Evolutionary conservation across 495 filamentous ascomycete genomes (phyloP).

Genomic region (Amphirosellinia nigrospora): DNA sequence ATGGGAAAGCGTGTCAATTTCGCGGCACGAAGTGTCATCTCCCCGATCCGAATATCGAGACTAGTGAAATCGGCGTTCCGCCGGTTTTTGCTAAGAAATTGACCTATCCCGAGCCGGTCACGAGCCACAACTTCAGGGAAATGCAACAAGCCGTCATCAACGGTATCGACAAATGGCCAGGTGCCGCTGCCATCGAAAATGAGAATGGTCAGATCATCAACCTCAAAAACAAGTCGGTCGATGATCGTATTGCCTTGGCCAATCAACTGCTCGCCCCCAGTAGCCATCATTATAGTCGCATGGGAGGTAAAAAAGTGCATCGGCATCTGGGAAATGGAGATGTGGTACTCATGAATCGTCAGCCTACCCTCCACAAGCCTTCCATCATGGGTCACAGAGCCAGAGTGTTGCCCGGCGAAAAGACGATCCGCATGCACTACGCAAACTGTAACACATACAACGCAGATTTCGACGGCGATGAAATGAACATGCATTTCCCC

Average conservation of each 20-base stretch:
- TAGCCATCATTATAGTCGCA: slow-evolving; percentile 71
- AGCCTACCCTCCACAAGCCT: slow-evolving; percentile 99
- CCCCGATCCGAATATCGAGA: slow-evolving; percentile 97
- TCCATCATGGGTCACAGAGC: slow-evolving; percentile 99
- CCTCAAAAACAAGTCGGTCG: slow-evolving; percentile 80
- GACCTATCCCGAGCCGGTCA: slow-evolving; percentile 97
- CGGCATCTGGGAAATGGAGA: slow-evolving; percentile 96
- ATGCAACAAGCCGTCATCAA: slow-evolving; percentile 97
- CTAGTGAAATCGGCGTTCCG: slow-evolving; percentile 97
- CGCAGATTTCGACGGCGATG: slow-evolving; percentile 99
- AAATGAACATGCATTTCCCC: slow-evolving; percentile 99
- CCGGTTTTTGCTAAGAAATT: slow-evolving; percentile 95
- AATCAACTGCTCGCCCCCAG: slow-evolving; percentile 94
- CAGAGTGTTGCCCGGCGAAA: slow-evolving; percentile 88
- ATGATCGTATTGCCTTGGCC: slow-evolving; percentile 84
- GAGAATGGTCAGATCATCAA: slow-evolving; percentile 92
- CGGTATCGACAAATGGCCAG: slow-evolving; percentile 91
- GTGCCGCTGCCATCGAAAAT: slow-evolving; percentile 91
- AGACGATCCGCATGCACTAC: slow-evolving; percentile 99
- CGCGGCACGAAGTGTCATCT: slow-evolving; percentile 96
- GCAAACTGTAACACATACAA: slow-evolving; percentile 99
- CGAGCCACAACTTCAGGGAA: slow-evolving; percentile 94
- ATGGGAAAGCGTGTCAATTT: slow-evolving; percentile 99
- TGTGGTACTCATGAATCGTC: slow-evolving; percentile 97
- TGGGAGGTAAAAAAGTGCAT: slow-evolving; percentile 94